Conservation (phyloP, 1,284 basidiomycete genomes). For the Vanrija humicola region DNA sequence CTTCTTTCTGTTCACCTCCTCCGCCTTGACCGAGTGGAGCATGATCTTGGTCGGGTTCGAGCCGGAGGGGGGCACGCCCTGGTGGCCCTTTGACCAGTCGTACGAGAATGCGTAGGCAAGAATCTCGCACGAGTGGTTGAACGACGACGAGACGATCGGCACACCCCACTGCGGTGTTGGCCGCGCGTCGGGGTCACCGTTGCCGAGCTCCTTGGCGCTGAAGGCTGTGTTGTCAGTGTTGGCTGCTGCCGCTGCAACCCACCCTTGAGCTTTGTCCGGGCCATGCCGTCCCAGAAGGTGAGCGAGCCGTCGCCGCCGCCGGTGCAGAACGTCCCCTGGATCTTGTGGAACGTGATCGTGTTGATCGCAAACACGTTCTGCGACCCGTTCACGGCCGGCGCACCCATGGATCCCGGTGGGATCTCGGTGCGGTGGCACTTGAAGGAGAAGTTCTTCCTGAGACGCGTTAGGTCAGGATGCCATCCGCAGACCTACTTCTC, state of each 20-base stretch:
- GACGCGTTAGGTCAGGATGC: background rate
- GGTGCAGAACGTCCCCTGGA: conserved; percentile 90
- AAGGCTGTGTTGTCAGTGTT: conserved; percentile 17
- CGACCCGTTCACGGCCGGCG: conserved; percentile 43
- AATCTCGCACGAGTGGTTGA: conserved; percentile 80
- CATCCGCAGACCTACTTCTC: conserved; percentile 22
- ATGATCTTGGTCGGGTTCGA: conserved; percentile 67
- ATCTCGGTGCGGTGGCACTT: conserved; percentile 85
- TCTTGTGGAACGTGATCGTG: conserved; percentile 84
- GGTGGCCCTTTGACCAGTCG: conserved; percentile 86
- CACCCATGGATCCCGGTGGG: conserved; percentile 27
- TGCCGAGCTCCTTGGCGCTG: conserved; percentile 61
- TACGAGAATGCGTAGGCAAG: conserved; percentile 86
- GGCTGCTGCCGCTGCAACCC: conserved; percentile 32
- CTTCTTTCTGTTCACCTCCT: conserved; percentile 64
- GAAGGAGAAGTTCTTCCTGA: conserved; percentile 86
- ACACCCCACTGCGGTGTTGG: conserved; percentile 42
- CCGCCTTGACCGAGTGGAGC: conserved; percentile 84
- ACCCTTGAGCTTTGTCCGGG: conserved; percentile 82
- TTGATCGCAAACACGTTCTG: conserved; percentile 87
- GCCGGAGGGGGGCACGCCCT: conserved; percentile 68
- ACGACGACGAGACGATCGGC: conserved; percentile 59
- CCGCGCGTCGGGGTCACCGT: conserved; percentile 62
- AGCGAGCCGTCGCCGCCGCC: conserved; percentile 61
- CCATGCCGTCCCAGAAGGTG: conserved; percentile 53